These are phyloP conservation scores for Ascochyta rabiei DNA, from an alignment of 2,329 filamentous ascomycete genomes.

Conservation along the genomic window DNA sequence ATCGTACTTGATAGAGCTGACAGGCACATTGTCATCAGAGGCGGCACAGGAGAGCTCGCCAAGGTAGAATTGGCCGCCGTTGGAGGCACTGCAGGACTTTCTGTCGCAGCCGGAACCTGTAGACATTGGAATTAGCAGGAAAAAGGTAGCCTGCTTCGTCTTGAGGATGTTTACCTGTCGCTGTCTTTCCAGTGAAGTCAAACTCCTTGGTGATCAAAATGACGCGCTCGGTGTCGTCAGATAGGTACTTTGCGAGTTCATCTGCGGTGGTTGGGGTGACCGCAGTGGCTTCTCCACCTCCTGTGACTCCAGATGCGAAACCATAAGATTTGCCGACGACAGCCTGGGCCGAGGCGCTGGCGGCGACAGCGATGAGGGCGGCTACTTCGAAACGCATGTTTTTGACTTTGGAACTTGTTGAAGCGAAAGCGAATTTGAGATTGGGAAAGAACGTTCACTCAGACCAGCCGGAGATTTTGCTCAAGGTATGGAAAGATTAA, in stretches of 20 bases:
- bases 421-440: neutral
- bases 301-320: slow-evolving; percentile 32
- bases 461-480: slow-evolving; percentile 31
- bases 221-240: slow-evolving; percentile 26
- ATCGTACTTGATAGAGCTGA: slow-evolving; percentile 44
- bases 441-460: slow-evolving; percentile 26
- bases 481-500: slow-evolving; percentile 25
- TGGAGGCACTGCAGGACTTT: slow-evolving; percentile 21
- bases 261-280: slow-evolving; percentile 30
- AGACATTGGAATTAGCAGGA: too few species aligned
- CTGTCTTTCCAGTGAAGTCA: slow-evolving; percentile 34
- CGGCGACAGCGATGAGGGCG: slow-evolving; percentile 22
- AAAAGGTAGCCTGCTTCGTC: too few species aligned
- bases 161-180: slow-evolving; percentile 7
- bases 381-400: slow-evolving; percentile 30
- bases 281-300: slow-evolving; percentile 30
- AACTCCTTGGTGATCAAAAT: slow-evolving; percentile 31
- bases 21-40: slow-evolving; percentile 21
- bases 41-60: slow-evolving; percentile 29
- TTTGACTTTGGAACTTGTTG: neutral
- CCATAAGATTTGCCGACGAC: slow-evolving; percentile 34
- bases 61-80: slow-evolving; percentile 30
- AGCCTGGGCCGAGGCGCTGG: slow-evolving; percentile 26
- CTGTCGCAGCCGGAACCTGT: slow-evolving; percentile 30
- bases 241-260: slow-evolving; percentile 29